Evolutionary conservation across 805 yeast species (phyloP), one percentile per base, ranked within the genome.

Genomic region (Yamadazyma sp.): DNA sequence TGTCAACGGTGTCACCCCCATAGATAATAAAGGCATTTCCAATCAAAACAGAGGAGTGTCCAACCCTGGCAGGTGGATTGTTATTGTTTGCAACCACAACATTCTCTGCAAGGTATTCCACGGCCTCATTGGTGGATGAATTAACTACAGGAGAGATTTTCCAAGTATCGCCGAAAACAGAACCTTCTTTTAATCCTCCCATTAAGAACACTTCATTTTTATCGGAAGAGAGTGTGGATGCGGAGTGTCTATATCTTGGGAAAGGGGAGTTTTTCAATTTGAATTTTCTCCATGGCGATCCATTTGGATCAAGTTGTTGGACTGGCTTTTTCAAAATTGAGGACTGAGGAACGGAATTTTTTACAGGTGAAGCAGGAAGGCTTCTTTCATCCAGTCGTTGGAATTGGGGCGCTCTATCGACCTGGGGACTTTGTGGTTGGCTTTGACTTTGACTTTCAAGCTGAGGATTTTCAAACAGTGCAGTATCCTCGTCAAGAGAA

Each of bases 81-180:
- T 84, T 80, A 35, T 78, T 77, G 43, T 84, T 85, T 42, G 84
- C 86, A 23, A 61, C 62, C 38, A 59, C 72, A 36, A 60, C 53
- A 31, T 48, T 55, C 23, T 53, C 52, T 7, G 71, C 69, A 32
- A 52, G 44, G 41, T 57, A 62, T 10, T 51, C 53, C n/a, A 40
- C 46, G 16, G 58, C 46, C 12, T 50, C 51, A 10, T 48, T 45
- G 12, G 45, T 36, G 10, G 30, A 13, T n/a, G 54, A 49, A 16
- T 52, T 20, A 12, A 52, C 32, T 30, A 57, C 62, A 2, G 86
- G 81, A 45, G 76, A 76, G 40, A 91, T 70, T 42, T 84, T 80
- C 99, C 99, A 93, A 47, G 95, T 80, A 59, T 93, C 99, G 32
- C 96, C 96, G 60, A 84, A 87, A 5, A 91, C 96, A 13, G 91